A percentile compares a stretch with the other conserved stretches of the same genome.
Conservation (phyloP, 73 alveolate genomes). For the Tetrahymena borealis region DNA sequence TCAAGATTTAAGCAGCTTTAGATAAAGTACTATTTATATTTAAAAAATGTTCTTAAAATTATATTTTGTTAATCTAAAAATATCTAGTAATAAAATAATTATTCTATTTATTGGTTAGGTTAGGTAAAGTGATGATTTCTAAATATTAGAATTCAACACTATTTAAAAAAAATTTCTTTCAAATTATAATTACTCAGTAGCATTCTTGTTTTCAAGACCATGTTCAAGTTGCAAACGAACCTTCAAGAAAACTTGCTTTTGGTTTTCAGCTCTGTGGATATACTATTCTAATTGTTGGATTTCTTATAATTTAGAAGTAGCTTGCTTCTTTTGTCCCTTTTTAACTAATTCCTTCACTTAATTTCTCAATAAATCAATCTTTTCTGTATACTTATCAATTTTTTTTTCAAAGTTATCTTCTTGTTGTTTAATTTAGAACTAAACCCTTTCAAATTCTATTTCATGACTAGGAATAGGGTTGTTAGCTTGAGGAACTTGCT, state of each 20-base stretch:
- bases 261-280: neutral
- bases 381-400: neutral
- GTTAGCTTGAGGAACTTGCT: neutral
- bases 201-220: neutral
- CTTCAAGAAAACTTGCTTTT: neutral
- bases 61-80: neutral
- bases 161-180: neutral
- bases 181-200: neutral
- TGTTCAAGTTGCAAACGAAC: neutral
- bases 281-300: neutral
- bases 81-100: too few species aligned
- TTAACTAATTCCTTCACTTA: neutral
- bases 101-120: too few species aligned
- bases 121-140: too few species aligned
- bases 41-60: neutral
- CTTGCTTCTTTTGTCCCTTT: neutral
- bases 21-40: neutral
- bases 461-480: neutral
- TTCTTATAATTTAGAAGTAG: neutral
- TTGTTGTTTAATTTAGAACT: neutral
- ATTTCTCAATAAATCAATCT: neutral
- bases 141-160: neutral
- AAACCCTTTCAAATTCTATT: neutral
- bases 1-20: neutral
- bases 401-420: neutral